Evolutionary conservation across 2,329 filamentous ascomycete species (phyloP), one percentile per base, ranked within the genome.

Genomic region (Myriosclerotinia scirpicola): DNA sequence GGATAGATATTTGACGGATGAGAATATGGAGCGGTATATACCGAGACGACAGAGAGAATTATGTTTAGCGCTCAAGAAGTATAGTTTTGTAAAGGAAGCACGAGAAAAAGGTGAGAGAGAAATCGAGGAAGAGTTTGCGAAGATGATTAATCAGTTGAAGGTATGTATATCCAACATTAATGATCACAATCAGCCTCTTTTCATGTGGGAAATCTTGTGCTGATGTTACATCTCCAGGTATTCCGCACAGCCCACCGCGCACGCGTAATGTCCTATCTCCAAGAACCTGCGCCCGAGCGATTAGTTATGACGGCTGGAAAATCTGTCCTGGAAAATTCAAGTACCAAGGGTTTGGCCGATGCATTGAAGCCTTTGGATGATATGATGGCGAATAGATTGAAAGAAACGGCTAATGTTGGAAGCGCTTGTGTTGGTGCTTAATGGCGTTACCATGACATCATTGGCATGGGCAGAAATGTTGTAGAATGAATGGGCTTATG

Each of bases 121-220:
- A 22, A 60, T 65, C 0, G 46, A 14, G 6, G 44, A 17, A 1
- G 63, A 65, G 22, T 60, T 65, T 15, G 36, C 11, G 3, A 53
- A 60, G 55, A 60, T 65, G 54, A 36, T 65, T 8, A 65, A 44
- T 22, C 54, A 65, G 17, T 20, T 65, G 17, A 65, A 65, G 63
- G 63, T 65, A 17, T 15, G 54, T 42, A 48, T 26, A 17, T 34
- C 12, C 38, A 40, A 40, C 38, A 40, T 40, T 14, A 6, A 40
- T 9, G 2, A 1, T 34, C 30, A 34, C 6, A 34, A 6, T 4
- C 30, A 34, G 30, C 30, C 30, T 34, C 30, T 34, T 34, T 34
- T 34, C 30, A 3, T 34, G 30, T 34, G 30, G 30, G 4, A 34
- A 1, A 34, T 44, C 11, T 15, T 44, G 15, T 44, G 15, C 40